Evolutionary conservation across 345 rosid genomes (phyloP), one percentile per base, ranked within the genome.

Genomic region (Brassica incana): DNA sequence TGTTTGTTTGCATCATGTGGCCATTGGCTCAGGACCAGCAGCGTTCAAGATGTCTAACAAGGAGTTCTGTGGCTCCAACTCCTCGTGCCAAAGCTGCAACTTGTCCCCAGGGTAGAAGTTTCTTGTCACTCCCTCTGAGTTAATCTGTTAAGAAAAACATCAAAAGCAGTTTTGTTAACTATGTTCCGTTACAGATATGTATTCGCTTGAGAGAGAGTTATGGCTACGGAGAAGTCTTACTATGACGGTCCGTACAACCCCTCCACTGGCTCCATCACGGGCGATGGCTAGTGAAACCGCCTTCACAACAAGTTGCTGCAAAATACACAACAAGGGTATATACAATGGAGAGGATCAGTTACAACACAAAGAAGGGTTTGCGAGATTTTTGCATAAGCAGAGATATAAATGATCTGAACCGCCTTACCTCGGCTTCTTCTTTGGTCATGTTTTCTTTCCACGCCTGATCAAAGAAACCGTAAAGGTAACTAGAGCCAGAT

Each of bases 201-300:
- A 35, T 5, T 62, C 14, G 14, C 18, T 45, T 60, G 38, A 15
- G 45, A 11, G 11, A 2, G 48, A 18, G 18, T 7, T 8, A 18
- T 56, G 23, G 23, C 3, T 18, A 54, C 40, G 64, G 61, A 75
- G 7, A 20, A 25, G 67, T 73, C 99, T 88, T 86, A 95, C 99
- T 6, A 84, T 83, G 76, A 93, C 97, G 0, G 99, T 93, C 58
- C 99, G 95, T 29, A 93, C 95, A 6, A 96, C 99, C 4, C 99
- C 99, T 0, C 99, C 99, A 30, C 98, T 96, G 8, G 99, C 98
- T 83, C 98, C 99, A 81, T 96, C 99, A 27, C 97, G 87, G 6
- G 97, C 97, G 70, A 92, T 92, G 69, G 97, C 97, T 16, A 92
- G 89, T 11, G 97, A 92, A 32, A 96, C 97, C 18, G 99, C 97